phyloP scores from a whole-genome alignment of 768 basidiomycete species.

The Suillus paluster region DNA sequence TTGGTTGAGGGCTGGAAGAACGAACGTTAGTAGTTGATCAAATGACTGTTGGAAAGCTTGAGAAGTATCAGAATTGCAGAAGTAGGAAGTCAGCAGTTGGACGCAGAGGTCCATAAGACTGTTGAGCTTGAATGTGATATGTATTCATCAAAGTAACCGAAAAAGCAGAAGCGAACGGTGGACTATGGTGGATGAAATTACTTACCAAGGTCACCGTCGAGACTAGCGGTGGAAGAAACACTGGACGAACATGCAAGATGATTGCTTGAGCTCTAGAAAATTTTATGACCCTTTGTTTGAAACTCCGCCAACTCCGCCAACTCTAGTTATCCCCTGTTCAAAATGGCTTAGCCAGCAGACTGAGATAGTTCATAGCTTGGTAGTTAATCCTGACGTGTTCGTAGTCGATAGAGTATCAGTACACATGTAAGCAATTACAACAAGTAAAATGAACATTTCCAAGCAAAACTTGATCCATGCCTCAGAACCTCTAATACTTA shows the following conservation, averaged over 20 bases:
- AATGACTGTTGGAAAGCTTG: background rate
- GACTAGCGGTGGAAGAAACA: background rate
- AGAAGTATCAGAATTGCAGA: constrained; percentile 49
- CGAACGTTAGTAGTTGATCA: background rate
- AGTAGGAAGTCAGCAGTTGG: constrained; percentile 45
- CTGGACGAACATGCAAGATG: background rate
- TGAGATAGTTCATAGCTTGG: background rate
- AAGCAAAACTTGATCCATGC: constrained; percentile 22
- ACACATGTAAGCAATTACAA: background rate
- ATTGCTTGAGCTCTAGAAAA: background rate
- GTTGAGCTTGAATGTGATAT: constrained; percentile 54
- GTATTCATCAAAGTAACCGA: constrained; percentile 38
- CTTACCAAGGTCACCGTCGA: background rate
- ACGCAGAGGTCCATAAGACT: constrained; percentile 44
- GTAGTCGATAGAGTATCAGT: background rate
- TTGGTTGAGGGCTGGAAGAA: constrained; percentile 8
- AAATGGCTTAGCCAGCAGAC: no score
- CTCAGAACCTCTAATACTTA: constrained; percentile 2
- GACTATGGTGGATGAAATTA: background rate
- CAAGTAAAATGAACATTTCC: background rate
- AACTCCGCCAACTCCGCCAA: background rate
- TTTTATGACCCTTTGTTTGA: background rate
- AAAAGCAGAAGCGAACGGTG: background rate
- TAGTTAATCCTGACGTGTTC: background rate
- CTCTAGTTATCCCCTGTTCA: background rate